phyloP scores from a whole-genome alignment of 345 rosid species.

The Draba incana region DNA sequence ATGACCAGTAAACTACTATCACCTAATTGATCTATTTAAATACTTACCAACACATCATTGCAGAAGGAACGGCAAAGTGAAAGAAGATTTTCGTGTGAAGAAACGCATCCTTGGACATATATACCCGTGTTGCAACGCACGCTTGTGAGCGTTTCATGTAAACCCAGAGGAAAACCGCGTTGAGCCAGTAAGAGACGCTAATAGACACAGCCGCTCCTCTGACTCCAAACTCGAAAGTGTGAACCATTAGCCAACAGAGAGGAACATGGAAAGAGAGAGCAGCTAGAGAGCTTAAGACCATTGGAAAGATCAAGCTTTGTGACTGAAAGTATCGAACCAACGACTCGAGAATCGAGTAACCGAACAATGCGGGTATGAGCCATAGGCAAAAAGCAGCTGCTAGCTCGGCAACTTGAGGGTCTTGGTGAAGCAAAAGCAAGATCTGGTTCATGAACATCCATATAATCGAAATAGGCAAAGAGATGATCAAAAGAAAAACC shows the following conservation, averaged over 20 bases:
- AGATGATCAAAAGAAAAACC: conserved; percentile 24
- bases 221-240: conserved; percentile 34
- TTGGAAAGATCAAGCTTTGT: conserved; percentile 37
- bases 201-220: conserved; percentile 43
- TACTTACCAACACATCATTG: conserved; percentile 44
- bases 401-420: conserved; percentile 39
- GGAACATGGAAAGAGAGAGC: conserved; percentile 36
- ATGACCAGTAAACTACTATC: too few species aligned
- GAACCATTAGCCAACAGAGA: conserved; percentile 43
- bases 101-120: conserved; percentile 36
- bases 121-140: conserved; percentile 19
- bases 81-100: conserved; percentile 35
- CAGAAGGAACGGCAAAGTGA: conserved; percentile 42
- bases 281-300: conserved; percentile 41
- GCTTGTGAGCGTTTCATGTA: conserved; percentile 37
- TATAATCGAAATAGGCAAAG: conserved; percentile 37
- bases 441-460: conserved; percentile 43
- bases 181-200: conserved; percentile 35
- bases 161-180: conserved; percentile 38
- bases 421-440: conserved; percentile 39
- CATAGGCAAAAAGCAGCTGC: conserved; percentile 35
- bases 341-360: conserved; percentile 40
- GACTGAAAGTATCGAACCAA: conserved; percentile 41
- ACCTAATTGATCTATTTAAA: too few species aligned
- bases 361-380: conserved; percentile 42